Evolutionary conservation across 2,329 filamentous ascomycete genomes (phyloP).

Genomic region (Nannizzia gypsea): DNA sequence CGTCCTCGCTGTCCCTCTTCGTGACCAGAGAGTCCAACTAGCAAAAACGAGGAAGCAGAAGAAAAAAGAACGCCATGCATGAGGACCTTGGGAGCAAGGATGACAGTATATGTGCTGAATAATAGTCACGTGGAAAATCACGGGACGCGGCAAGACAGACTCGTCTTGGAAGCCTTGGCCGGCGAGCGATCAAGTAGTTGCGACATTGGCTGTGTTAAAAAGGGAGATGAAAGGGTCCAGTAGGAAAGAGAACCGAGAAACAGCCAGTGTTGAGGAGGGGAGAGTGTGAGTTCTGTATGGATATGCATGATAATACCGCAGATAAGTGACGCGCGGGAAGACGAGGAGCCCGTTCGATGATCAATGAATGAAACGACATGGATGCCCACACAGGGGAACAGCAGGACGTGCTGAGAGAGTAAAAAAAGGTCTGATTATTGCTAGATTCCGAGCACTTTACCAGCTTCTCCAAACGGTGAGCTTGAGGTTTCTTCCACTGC

Average conservation of each 20-base stretch:
- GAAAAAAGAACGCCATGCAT: background rate
- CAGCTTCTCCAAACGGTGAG: background rate
- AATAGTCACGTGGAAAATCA: background rate
- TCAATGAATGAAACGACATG: background rate
- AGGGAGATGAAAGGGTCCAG: background rate
- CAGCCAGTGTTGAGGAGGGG: background rate
- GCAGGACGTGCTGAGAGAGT: background rate
- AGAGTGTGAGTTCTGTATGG: background rate
- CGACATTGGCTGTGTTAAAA: background rate
- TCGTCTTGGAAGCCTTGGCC: background rate
- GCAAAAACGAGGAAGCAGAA: constrained; percentile 11
- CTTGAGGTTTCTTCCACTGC: constrained; percentile 5
- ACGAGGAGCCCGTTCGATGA: background rate
- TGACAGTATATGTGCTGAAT: background rate
- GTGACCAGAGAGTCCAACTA: constrained; percentile 16
- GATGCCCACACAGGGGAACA: background rate
- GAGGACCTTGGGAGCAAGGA: constrained; percentile 2
- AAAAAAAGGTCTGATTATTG: background rate
- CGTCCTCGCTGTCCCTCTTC: too few relatives aligned
- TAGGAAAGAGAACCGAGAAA: background rate
- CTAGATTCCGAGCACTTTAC: background rate
- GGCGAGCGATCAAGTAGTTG: background rate
- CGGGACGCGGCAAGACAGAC: background rate
- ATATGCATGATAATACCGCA: background rate
- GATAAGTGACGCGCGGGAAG: background rate